Conservation (phyloP, 1,284 basidiomycete genomes). For the Ganoderma boninense region DNA sequence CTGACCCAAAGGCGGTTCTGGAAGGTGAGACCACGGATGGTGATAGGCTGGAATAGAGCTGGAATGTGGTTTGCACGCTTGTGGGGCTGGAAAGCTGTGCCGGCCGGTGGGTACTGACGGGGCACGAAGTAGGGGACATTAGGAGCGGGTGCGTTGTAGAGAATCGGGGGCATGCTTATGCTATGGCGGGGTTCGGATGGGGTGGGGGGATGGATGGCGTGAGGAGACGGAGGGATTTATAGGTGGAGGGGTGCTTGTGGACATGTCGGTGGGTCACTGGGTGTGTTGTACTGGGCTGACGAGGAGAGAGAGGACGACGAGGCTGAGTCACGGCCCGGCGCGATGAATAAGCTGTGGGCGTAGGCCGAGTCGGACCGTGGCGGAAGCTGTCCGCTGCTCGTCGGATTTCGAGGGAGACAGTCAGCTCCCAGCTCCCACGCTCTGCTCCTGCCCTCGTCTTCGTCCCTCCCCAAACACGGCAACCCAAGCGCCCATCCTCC, state of each 20-base stretch:
- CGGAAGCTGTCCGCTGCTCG: too few species aligned
- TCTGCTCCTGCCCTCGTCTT: too few species aligned
- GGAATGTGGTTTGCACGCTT: conserved; percentile 47
- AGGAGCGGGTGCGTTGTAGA: conserved; percentile 32
- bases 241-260: not conserved
- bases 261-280: too few species aligned
- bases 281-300: too few species aligned
- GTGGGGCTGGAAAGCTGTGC: conserved; percentile 56
- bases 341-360: too few species aligned
- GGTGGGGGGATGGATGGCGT: too few species aligned
- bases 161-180: not conserved
- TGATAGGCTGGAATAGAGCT: conserved; percentile 70
- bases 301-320: too few species aligned
- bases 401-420: too few species aligned
- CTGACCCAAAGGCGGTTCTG: conserved; percentile 72
- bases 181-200: not conserved
- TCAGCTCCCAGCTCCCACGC: too few species aligned
- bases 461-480: not conserved
- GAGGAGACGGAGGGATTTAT: not conserved
- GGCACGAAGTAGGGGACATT: conserved; percentile 62
- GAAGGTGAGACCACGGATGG: conserved; percentile 66
- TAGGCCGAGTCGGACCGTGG: too few species aligned
- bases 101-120: conserved; percentile 57
- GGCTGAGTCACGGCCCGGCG: too few species aligned
- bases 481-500: not conserved